Evolutionary conservation across 441 rosid genomes (phyloP).

Genomic region (Oxalis stricta): DNA sequence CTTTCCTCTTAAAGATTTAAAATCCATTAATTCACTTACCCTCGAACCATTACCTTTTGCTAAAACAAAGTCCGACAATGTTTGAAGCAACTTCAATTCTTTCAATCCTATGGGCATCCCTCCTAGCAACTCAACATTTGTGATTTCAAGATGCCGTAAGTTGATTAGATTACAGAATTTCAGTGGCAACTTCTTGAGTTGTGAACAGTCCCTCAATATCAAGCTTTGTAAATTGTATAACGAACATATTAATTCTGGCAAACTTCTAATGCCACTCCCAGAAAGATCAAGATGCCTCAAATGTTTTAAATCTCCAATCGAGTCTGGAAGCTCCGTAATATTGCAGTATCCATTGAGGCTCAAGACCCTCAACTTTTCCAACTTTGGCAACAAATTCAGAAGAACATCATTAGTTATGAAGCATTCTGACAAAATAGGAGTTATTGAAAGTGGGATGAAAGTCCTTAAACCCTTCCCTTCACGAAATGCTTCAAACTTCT

Average conservation of each 20-base stretch:
- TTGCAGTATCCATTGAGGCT: background rate
- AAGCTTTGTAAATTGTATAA: background rate
- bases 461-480: constrained; percentile 1
- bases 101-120: constrained; percentile 4
- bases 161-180: constrained; percentile 2
- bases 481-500: background rate
- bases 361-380: background rate
- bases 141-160: background rate
- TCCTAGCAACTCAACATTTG: background rate
- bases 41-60: background rate
- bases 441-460: background rate
- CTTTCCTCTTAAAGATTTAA: background rate
- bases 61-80: background rate
- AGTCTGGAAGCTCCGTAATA: background rate
- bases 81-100: background rate
- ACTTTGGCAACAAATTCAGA: background rate
- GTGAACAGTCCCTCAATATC: background rate
- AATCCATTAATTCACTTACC: background rate
- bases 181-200: background rate
- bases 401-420: background rate
- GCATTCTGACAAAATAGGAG: background rate
- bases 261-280: background rate
- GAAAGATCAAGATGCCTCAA: constrained; percentile 1
- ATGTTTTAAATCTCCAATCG: background rate
- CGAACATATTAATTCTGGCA: background rate